These are phyloP conservation scores for Podila epicladia DNA, from an alignment of 192 early-diverging fungal genomes.

Conservation along the genomic window DNA sequence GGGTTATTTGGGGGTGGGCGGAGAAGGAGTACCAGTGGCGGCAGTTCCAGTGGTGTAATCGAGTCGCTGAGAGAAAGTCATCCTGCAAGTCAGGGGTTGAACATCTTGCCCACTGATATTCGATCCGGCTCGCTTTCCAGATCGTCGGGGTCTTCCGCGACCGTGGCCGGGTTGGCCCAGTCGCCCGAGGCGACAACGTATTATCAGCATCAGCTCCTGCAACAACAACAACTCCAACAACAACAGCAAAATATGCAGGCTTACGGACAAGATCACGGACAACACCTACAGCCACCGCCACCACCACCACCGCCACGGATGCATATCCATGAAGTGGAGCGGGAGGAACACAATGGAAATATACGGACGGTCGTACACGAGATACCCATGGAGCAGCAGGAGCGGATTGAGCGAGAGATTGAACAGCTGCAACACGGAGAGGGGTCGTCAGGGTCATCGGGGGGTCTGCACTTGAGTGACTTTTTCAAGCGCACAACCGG, in stretches of 20 bases:
- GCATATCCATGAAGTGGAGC: slow-evolving; percentile 13
- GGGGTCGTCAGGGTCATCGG: too few species aligned
- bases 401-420: too few species aligned
- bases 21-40: neutral
- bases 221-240: neutral
- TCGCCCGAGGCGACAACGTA: neutral
- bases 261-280: neutral
- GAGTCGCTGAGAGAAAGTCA: slow-evolving; percentile 17
- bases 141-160: slow-evolving; percentile 4
- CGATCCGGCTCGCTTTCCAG: neutral
- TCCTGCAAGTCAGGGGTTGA: slow-evolving; percentile 20
- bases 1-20: too few species aligned
- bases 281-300: neutral
- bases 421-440: too few species aligned
- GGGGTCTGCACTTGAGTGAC: too few species aligned
- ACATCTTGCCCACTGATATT: slow-evolving; percentile 1
- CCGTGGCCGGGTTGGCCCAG: neutral
- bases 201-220: neutral
- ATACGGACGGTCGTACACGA: slow-evolving; percentile 9
- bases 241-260: neutral
- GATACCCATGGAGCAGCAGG: neutral
- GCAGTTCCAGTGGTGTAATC: neutral
- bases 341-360: slow-evolving; percentile 25
- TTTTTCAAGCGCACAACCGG: too few species aligned
- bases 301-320: neutral